Percentiles rank a stretch among this genome's conserved stretches.
These are phyloP conservation scores for Albatrellus ellisii DNA, from an alignment of 768 basidiomycete species.

Conservation along the genomic window DNA sequence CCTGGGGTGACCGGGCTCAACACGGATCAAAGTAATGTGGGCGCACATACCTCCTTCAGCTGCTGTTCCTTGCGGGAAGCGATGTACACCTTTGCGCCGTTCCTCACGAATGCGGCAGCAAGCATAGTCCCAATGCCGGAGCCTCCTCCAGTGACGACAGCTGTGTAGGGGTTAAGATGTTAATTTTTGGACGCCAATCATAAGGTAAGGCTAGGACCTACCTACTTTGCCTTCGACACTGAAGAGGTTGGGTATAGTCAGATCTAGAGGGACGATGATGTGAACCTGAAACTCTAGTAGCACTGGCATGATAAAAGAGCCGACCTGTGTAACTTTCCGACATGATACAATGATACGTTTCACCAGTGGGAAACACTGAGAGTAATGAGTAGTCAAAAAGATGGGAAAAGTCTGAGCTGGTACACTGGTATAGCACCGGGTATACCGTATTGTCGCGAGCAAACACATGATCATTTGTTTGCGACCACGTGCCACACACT, in stretches of 20 bases:
- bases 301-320: no score
- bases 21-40: constrained; percentile 24
- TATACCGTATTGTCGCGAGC: no score
- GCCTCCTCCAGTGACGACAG: constrained; percentile 73
- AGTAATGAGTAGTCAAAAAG: no score
- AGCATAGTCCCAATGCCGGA: constrained; percentile 82
- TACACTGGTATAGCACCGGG: no score
- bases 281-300: not conserved
- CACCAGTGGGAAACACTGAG: no score
- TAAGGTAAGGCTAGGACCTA: not conserved
- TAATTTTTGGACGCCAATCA: not conserved
- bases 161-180: constrained; percentile 20
- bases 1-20: no score
- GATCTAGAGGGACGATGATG: constrained; percentile 2
- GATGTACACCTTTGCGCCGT: constrained; percentile 84
- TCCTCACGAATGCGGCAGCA: constrained; percentile 68
- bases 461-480: no score
- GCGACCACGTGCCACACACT: no score
- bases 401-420: no score
- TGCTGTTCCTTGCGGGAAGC: constrained; percentile 74
- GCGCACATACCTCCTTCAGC: constrained; percentile 48
- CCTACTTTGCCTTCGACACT: constrained; percentile 13
- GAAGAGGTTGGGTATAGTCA: constrained; percentile 10
- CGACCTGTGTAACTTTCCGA: no score
- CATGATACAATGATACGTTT: no score